Base-by-base conservation (phyloP, 805 yeast species). In the Teunomyces pallodes region DNA sequence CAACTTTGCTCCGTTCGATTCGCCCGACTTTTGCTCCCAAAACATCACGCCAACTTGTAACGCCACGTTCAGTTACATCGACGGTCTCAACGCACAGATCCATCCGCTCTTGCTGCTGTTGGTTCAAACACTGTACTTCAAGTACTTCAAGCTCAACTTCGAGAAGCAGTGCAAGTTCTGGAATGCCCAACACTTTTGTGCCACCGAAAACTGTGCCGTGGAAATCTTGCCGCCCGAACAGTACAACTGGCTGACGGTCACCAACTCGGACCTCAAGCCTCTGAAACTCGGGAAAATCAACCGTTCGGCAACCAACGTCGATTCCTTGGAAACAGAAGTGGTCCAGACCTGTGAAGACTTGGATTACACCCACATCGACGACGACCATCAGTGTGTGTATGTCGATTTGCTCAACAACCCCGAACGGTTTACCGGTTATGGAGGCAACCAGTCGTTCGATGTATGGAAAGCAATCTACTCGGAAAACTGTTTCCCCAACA, bases 401-500 rank as follows among this genome's bases (percentile, higher is more conserved):
- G 96, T 94, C 27, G 90, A 91, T 59, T 76, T 94, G 48, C 75
- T 85, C 16, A 88, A 87, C 46, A 95, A 95, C 61, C 97, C 96
- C 0, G 99, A 94, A 67, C 76, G 98, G 59, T 94, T 88, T 70
- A 95, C 99, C 0, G 99, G 99, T 0, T 94, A 94, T 61, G 87
- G 90, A 29, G 99, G 99, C 28, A 82, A 84, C 44, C 96, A 94
- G 60, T 89, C 97, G 17, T 82, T 85, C 55, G 90, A 86, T 62
- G 89, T 94, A 42, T 94, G 99, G 99, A 76, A 82, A 36, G 89
- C 95, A 54, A 90, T 94, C 27, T 94, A 94, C 66, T 84, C 82
- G 38, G 97, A 94, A 58, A 91, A 91, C 71, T 90, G 97, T 64
- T 91, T 91, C 69, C 82, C 83, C 6, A 75, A 71, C 55, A 67